These are phyloP conservation scores for Puccinia hordei DNA, from an alignment of 1,284 basidiomycete genomes.

Conservation along the genomic window DNA sequence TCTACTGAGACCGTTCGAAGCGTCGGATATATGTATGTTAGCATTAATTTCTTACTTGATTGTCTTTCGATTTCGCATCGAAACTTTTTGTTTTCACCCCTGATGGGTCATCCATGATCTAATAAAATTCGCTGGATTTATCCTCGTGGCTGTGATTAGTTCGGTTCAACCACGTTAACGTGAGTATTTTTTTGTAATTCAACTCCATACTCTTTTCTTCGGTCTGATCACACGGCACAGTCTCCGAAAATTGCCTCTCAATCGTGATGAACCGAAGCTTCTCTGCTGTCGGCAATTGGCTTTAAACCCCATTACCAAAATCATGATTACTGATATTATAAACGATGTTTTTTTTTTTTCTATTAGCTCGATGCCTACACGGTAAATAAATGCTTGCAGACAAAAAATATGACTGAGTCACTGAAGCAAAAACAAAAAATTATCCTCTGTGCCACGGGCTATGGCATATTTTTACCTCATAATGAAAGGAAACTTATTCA, in stretches of 20 bases:
- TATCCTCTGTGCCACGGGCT: no score
- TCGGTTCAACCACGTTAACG: slow-evolving; percentile 48
- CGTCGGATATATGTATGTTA: slow-evolving; percentile 43
- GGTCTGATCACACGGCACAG: not conserved
- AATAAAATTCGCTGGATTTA: not conserved
- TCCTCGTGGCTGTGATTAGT: slow-evolving; percentile 1
- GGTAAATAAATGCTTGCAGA: slow-evolving; percentile 17
- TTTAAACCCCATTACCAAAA: not conserved
- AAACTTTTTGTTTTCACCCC: not conserved
- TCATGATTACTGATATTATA: not conserved
- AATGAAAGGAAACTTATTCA: slow-evolving; percentile 49
- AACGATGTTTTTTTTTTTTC: not conserved
- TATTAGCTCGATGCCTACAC: slow-evolving; percentile 44
- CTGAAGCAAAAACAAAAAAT: slow-evolving; percentile 18
- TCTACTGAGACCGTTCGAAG: slow-evolving; percentile 40
- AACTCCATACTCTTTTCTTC: not conserved
- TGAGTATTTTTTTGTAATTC: not conserved
- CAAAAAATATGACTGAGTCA: not conserved
- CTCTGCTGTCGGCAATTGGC: no score
- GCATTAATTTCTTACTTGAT: not conserved
- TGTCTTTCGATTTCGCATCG: not conserved
- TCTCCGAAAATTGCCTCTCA: not conserved
- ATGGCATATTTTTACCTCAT: not conserved
- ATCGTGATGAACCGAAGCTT: not conserved
- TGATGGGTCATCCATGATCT: not conserved